These are phyloP conservation scores for Megacollybia marginata DNA, from an alignment of 768 basidiomycete genomes.

Conservation along the genomic window DNA sequence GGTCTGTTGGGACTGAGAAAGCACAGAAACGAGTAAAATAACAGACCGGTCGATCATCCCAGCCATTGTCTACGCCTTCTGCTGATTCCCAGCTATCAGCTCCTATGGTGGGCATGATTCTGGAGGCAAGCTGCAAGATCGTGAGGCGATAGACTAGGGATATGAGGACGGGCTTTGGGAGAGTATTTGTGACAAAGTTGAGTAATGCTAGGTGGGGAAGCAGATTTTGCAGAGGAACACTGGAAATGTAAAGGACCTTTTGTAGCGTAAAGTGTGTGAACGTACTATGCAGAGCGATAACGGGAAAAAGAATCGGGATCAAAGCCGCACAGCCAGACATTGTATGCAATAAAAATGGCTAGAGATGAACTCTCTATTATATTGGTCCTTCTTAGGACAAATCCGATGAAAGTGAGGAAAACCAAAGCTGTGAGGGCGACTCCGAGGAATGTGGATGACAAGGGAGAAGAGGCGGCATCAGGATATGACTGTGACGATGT, in stretches of 20 bases:
- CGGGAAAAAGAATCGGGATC: conserved; percentile 68
- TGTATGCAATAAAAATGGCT: conserved; percentile 83
- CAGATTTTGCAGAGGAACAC: conserved; percentile 73
- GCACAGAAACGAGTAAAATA: not conserved
- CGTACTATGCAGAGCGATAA: conserved; percentile 72
- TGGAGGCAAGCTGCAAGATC: conserved; percentile 75
- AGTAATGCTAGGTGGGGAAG: conserved; percentile 72
- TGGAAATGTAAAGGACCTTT: conserved; percentile 16
- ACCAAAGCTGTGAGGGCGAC: conserved; percentile 82
- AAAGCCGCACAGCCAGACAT: conserved; percentile 84
- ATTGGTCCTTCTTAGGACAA: conserved; percentile 81
- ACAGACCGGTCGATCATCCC: conserved; percentile 69
- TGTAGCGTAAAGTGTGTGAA: conserved; percentile 6
- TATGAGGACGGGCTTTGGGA: conserved; percentile 78
- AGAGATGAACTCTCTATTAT: conserved; percentile 88
- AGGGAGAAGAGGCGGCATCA: conserved; percentile 71
- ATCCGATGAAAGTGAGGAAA: conserved; percentile 89
- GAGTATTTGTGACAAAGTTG: conserved; percentile 78
- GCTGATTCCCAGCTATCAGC: conserved; percentile 73
- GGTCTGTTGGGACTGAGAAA: conserved; percentile 39
- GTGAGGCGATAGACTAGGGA: conserved; percentile 75
- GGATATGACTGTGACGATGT: conserved; percentile 58
- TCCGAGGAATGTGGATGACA: conserved; percentile 85
- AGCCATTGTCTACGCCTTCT: conserved; percentile 52
- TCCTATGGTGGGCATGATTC: conserved; percentile 79